These are phyloP conservation scores for Chaetomium tenue DNA, from an alignment of 495 filamentous ascomycete genomes.

Conservation along the genomic window DNA sequence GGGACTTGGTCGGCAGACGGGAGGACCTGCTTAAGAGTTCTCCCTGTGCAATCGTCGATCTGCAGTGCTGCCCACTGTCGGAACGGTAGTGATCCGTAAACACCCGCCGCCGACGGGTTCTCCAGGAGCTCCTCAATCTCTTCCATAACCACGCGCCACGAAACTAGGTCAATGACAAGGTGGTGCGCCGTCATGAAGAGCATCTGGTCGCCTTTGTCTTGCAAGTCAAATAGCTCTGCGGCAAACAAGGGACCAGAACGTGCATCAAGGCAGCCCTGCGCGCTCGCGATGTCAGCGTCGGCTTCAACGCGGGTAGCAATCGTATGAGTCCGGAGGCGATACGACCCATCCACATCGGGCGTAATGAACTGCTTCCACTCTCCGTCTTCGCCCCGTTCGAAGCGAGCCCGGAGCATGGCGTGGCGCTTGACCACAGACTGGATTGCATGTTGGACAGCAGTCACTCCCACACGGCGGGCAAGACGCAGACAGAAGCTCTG, in stretches of 20 bases:
- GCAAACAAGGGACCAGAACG: conserved; percentile 39
- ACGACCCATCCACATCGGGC: conserved; percentile 21
- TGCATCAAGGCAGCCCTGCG: conserved; percentile 38
- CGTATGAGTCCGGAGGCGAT: conserved; percentile 22
- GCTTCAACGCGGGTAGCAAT: conserved; percentile 7
- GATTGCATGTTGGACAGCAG: conserved; percentile 43
- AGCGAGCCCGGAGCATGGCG: conserved; percentile 63
- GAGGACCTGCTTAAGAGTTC: conserved; percentile 4
- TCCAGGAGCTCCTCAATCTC: conserved; percentile 56
- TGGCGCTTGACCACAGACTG: conserved; percentile 54
- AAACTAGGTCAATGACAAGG: conserved; percentile 61
- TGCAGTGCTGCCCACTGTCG: conserved; percentile 51
- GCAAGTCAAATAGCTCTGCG: conserved; percentile 25
- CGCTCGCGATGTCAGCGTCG: conserved; percentile 19
- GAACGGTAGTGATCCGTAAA: conserved; percentile 45
- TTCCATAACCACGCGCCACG: conserved; percentile 59
- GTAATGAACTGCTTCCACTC: conserved; percentile 31
- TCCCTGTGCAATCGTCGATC: conserved; percentile 7
- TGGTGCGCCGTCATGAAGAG: conserved; percentile 60
- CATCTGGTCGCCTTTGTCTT: conserved; percentile 30
- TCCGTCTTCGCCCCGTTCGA: conserved; percentile 29
- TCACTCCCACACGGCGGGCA: conserved; percentile 39
- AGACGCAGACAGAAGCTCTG: conserved; percentile 59
- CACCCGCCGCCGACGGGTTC: background rate
- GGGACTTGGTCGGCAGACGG: conserved; percentile 9